A percentile compares a stretch with the other conserved stretches of the same genome.
These are phyloP conservation scores for Phytophthora cactorum DNA, from an alignment of 352 stramenopile species.

Conservation along the genomic window DNA sequence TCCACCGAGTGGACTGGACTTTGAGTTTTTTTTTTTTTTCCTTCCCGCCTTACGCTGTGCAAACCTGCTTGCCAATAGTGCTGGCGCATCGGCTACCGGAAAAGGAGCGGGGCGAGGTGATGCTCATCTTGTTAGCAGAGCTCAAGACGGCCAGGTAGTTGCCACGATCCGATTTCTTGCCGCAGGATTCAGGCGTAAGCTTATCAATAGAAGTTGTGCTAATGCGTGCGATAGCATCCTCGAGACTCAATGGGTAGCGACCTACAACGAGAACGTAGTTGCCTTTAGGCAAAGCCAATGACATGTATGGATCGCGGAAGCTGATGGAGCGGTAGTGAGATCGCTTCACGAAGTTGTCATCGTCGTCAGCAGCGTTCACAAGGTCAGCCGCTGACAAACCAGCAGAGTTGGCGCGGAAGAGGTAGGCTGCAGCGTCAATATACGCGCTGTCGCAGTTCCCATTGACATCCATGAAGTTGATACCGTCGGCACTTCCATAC, in stretches of 20 bases:
- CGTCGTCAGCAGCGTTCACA: constrained; percentile 61
- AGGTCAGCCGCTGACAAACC: constrained; percentile 50
- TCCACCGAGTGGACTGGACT: constrained; percentile 21
- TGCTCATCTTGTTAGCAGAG: constrained; percentile 37
- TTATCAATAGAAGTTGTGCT: constrained; percentile 37
- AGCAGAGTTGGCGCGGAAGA: constrained; percentile 51
- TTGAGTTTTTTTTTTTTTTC: not conserved
- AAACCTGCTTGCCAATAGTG: constrained; percentile 30
- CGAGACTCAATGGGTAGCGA: constrained; percentile 65
- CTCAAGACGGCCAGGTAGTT: constrained; percentile 67
- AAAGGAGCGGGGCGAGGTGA: constrained; percentile 55
- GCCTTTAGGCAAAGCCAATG: constrained; percentile 51
- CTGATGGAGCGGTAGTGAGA: constrained; percentile 61
- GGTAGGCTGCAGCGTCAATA: constrained; percentile 65
- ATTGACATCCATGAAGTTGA: constrained; percentile 63
- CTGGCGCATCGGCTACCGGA: constrained; percentile 44
- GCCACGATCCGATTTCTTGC: constrained; percentile 37
- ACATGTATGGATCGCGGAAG: constrained; percentile 78
- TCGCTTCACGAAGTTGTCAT: constrained; percentile 63
- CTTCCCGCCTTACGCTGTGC: constrained; percentile 14
- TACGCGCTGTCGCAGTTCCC: constrained; percentile 68
- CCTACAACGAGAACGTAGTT: constrained; percentile 71
- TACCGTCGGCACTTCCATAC: constrained; percentile 49
- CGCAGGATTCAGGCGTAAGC: constrained; percentile 65
- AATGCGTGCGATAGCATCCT: constrained; percentile 53